Conservation (phyloP, 495 filamentous ascomycete genomes). For the Podospora australis region DNA sequence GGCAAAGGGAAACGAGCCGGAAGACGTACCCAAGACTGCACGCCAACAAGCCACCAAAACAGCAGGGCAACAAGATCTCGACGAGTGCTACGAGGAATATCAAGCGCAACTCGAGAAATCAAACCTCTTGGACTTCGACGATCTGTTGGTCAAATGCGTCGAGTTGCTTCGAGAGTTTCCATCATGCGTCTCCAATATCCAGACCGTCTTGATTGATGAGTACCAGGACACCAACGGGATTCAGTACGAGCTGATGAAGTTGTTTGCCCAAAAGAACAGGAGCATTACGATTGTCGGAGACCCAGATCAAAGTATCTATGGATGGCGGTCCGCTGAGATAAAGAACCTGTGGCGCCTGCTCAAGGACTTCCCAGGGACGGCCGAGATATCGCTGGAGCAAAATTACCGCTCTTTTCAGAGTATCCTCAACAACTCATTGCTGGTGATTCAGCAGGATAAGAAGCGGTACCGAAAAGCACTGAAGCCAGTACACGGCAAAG, state of each 20-base stretch:
- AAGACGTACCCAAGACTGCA: slow-evolving; percentile 19
- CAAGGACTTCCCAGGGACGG: slow-evolving; percentile 65
- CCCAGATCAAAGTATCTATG: slow-evolving; percentile 97
- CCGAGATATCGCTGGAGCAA: slow-evolving; percentile 81
- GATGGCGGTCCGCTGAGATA: slow-evolving; percentile 95
- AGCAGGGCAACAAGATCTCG: slow-evolving; percentile 54
- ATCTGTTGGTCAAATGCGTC: slow-evolving; percentile 78
- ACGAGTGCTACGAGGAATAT: slow-evolving; percentile 71
- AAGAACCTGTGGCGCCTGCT: slow-evolving; percentile 79
- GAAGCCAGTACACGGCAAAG: slow-evolving; percentile 71
- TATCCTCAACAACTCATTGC: slow-evolving; percentile 75
- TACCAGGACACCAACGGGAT: slow-evolving; percentile 97
- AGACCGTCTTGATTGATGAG: slow-evolving; percentile 92
- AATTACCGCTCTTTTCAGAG: slow-evolving; percentile 92
- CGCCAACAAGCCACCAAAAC: slow-evolving; percentile 26
- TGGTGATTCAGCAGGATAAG: slow-evolving; percentile 88
- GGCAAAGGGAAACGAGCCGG: slow-evolving; percentile 59
- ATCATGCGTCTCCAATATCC: slow-evolving; percentile 82
- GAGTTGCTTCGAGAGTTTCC: slow-evolving; percentile 73
- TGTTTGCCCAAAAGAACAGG: slow-evolving; percentile 66
- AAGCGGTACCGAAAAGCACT: slow-evolving; percentile 71
- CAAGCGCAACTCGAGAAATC: slow-evolving; percentile 64
- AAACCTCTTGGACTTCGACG: slow-evolving; percentile 92
- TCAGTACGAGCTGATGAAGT: slow-evolving; percentile 91
- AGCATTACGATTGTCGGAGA: slow-evolving; percentile 93